These are phyloP conservation scores for Xylariaceae sp. DNA, from an alignment of 2,329 filamentous ascomycete species.

Conservation along the genomic window DNA sequence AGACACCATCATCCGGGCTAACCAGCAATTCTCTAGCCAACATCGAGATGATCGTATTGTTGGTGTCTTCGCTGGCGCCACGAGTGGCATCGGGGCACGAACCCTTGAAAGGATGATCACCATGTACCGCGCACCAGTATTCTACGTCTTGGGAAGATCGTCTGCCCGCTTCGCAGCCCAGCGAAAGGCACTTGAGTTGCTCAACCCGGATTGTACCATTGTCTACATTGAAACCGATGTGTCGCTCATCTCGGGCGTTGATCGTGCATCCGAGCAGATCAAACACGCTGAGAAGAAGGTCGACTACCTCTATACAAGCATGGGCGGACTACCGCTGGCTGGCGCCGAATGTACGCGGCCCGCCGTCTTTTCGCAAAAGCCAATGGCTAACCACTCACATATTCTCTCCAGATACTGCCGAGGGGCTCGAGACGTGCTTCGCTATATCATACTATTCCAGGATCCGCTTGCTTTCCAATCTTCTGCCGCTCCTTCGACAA, in stretches of 20 bases:
- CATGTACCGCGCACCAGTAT: constrained; percentile 23
- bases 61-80: constrained; percentile 23
- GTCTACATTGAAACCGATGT: constrained; percentile 39
- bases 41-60: too few species aligned
- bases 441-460: constrained; percentile 42
- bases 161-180: constrained; percentile 17
- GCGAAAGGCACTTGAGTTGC: constrained; percentile 16
- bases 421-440: constrained; percentile 40
- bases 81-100: constrained; percentile 34
- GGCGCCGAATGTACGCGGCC: constrained; percentile 28
- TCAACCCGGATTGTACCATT: constrained; percentile 29
- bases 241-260: constrained; percentile 34
- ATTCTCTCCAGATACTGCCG: constrained; percentile 36
- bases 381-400: background rate
- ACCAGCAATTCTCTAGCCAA: too few species aligned
- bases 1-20: too few species aligned
- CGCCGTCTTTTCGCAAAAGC: background rate
- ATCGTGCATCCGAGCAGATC: constrained; percentile 30
- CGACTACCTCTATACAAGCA: constrained; percentile 40
- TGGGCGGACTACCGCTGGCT: constrained; percentile 30
- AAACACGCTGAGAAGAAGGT: constrained; percentile 27
- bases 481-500: constrained; percentile 40
- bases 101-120: constrained; percentile 35
- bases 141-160: constrained; percentile 35
- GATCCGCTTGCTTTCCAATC: constrained; percentile 38